Conservation (phyloP, 177 flowering plant species). For the Tripterygium wilfordii region DNA sequence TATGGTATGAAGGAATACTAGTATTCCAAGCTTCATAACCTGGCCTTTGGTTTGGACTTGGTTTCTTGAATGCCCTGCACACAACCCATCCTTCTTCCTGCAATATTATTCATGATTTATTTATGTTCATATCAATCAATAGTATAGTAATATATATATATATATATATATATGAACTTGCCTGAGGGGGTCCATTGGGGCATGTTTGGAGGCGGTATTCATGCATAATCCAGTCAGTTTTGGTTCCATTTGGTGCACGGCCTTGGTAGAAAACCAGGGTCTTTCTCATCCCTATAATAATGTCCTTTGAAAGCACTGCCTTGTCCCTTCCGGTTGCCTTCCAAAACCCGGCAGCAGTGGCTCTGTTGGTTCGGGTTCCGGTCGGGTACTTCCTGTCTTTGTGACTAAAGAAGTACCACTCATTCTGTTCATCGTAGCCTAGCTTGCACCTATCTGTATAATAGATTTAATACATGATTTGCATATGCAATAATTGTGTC, state of each 20-base stretch:
- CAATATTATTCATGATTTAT: constrained; percentile 3
- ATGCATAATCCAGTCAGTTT: constrained; percentile 92
- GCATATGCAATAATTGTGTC: too few species aligned
- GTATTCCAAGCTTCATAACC: constrained; percentile 47
- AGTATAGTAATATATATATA: not conserved
- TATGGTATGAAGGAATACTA: constrained; percentile 18
- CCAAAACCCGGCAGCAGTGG: constrained; percentile 93
- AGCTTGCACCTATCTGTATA: constrained; percentile 74
- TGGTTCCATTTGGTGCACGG: constrained; percentile 82
- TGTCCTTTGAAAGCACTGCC: constrained; percentile 64
- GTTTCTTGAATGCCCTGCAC: constrained; percentile 86
- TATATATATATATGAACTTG: constrained; percentile 15
- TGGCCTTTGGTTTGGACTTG: constrained; percentile 53
- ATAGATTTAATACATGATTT: too few species aligned
- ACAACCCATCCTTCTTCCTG: constrained; percentile 99
- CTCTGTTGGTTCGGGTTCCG: constrained; percentile 83
- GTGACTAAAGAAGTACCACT: constrained; percentile 97
- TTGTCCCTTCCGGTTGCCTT: constrained; percentile 94
- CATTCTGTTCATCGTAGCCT: constrained; percentile 71
- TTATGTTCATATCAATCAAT: not conserved
- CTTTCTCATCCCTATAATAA: constrained; percentile 82
- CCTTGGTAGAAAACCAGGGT: constrained; percentile 87
- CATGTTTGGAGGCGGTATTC: constrained; percentile 76
- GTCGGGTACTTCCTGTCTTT: constrained; percentile 92
- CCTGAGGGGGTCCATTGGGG: constrained; percentile 72